Evolutionary conservation across 2,329 filamentous ascomycete genomes (phyloP), one percentile per base, ranked within the genome.

Genomic region (Colletotrichum incanum): DNA sequence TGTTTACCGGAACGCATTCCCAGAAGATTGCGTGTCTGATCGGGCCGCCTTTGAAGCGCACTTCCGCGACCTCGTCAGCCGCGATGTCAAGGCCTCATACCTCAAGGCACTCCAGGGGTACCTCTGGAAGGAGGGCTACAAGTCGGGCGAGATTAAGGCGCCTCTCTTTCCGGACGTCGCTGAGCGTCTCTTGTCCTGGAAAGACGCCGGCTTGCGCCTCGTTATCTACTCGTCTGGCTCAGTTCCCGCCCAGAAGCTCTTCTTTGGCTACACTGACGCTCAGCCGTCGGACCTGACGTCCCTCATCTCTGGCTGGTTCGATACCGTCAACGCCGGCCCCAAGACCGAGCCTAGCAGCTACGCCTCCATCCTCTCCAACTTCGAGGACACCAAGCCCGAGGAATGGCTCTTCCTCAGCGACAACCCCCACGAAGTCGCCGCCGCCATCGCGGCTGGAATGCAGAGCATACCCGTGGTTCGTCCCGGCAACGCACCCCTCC

Each of bases 161-260:
- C 92, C 93, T 12, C 85, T 96, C 71, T 96, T 94, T 79, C 83
- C 88, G 5, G 94, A 96, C 78, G 93, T 96, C 23, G 84, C 89
- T n/a, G 87, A 89, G 11, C 87, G 88, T 74, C 84, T 95, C 74
- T 81, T 84, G 65, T 76, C 83, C 54, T 95, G 93, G 90, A 85
- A 87, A 66, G 79, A 82, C 20, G 80, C 84, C 39, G 88, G 87
- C 34, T 84, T 89, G 73, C 85, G 85, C 72, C 86, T 95, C 74
- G 89, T 93, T 76, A 95, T 96, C 78, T 96, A 95, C 84, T 95
- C 93, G 5, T 95, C 93, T 16, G 94, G 94, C 41, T 95, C 93
- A 28, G 92, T 96, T 7, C 87, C 92, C 26, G 94, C 94, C 18
- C 94, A 96, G 85, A 94, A 94, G 82, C 85, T 96, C 73, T 87